These are phyloP conservation scores for Parachaetomium inaequale DNA, from an alignment of 495 filamentous ascomycete genomes.

Conservation along the genomic window DNA sequence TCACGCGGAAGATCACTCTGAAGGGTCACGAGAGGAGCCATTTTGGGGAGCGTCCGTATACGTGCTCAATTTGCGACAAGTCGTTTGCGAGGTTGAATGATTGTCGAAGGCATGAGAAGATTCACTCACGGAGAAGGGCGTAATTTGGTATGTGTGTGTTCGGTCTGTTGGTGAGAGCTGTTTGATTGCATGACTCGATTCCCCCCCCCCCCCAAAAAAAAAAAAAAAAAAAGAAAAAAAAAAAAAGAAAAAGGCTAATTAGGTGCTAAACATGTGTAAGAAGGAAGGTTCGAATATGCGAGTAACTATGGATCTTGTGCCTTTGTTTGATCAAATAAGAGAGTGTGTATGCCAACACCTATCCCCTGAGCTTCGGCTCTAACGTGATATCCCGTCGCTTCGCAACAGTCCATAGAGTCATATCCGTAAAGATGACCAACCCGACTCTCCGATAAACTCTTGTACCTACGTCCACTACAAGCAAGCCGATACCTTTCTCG, in stretches of 20 bases:
- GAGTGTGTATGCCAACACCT: background rate
- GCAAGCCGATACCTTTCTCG: background rate
- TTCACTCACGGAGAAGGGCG: background rate
- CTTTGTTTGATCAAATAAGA: background rate
- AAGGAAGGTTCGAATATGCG: background rate
- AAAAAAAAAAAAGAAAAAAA: background rate
- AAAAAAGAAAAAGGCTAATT: background rate
- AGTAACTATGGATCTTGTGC: background rate
- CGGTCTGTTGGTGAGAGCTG: background rate
- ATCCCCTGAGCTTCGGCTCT: background rate
- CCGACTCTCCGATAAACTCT: slow-evolving; percentile 1
- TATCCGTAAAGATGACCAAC: background rate
- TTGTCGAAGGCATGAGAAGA: background rate
- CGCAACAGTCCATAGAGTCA: background rate
- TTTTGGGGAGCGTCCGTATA: background rate
- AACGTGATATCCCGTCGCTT: background rate
- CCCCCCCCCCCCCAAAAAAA: too few species aligned
- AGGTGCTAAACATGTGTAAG: background rate
- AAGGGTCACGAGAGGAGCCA: background rate
- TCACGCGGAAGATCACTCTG: background rate
- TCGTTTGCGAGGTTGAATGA: background rate
- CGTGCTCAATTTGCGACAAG: background rate
- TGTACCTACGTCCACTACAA: background rate
- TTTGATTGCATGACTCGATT: too few species aligned
- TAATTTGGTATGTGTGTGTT: background rate